These are phyloP conservation scores for Microbotryum saponariae DNA, from an alignment of 1,284 basidiomycete species.

Conservation along the genomic window DNA sequence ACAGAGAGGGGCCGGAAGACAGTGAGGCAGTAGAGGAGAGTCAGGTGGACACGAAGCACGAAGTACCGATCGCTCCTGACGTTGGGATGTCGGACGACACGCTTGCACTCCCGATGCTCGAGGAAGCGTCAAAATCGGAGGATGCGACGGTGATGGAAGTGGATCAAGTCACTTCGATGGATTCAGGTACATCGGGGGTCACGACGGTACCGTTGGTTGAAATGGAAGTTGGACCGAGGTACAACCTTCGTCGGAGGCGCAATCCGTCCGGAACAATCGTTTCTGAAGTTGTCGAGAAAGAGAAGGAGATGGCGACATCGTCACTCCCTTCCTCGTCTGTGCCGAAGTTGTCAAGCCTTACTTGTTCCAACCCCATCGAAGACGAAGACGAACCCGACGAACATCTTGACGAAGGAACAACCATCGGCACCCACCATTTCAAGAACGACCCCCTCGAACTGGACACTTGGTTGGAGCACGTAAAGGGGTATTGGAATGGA, in stretches of 20 bases:
- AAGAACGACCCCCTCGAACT: slow-evolving; percentile 11
- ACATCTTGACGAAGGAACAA: slow-evolving; percentile 6
- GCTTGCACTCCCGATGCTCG: background rate
- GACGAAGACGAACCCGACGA: background rate
- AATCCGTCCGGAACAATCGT: background rate
- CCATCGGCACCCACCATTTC: slow-evolving; percentile 31
- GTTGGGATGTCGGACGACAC: slow-evolving; percentile 5
- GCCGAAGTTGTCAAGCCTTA: background rate
- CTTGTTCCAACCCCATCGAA: background rate
- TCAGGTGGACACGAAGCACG: background rate
- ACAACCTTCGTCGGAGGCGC: too few relatives aligned
- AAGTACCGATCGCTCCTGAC: slow-evolving; percentile 10
- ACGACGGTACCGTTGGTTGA: too few relatives aligned
- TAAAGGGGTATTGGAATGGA: slow-evolving; percentile 26
- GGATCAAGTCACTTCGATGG: too few relatives aligned
- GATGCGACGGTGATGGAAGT: too few relatives aligned
- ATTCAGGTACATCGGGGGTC: too few relatives aligned
- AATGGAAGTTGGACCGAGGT: too few relatives aligned
- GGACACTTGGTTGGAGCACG: slow-evolving; percentile 8
- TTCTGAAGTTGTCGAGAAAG: background rate
- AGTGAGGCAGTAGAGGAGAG: background rate
- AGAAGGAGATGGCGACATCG: background rate
- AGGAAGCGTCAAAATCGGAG: background rate
- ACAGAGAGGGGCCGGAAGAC: background rate
- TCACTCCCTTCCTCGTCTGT: too few relatives aligned